Conservation (phyloP, 1,139 yeast genomes). For the Yarrowia galli region DNA sequence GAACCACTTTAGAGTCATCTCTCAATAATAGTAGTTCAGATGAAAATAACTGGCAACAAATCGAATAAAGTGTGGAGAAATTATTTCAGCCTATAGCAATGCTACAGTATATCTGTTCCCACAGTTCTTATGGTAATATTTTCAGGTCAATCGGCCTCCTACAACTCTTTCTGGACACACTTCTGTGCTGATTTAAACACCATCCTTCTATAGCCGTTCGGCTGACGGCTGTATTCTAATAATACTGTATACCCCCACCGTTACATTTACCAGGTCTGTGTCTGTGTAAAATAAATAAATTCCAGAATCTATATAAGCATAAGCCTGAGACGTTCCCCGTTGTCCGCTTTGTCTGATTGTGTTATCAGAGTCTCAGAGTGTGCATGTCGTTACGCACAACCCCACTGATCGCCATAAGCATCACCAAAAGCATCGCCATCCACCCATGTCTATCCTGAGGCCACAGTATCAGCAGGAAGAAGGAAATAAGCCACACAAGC, state of each 20-base stretch:
- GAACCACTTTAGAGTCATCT: too few species aligned
- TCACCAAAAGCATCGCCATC: too few species aligned
- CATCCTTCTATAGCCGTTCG: background rate
- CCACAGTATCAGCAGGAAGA: background rate
- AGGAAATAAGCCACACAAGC: background rate
- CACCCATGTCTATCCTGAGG: conserved; percentile 3
- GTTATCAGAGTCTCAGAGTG: background rate
- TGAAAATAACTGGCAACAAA: too few species aligned
- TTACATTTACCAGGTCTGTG: too few species aligned
- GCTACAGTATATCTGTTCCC: too few species aligned
- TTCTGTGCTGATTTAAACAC: background rate
- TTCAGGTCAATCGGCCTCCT: background rate
- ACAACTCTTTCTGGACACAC: background rate
- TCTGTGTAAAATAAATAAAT: background rate
- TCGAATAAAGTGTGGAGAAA: too few species aligned
- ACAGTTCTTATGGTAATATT: too few species aligned
- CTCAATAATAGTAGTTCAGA: too few species aligned
- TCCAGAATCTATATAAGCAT: background rate
- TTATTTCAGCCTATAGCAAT: too few species aligned
- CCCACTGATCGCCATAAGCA: background rate
- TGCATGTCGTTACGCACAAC: background rate
- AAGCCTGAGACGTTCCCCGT: background rate
- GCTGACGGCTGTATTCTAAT: background rate
- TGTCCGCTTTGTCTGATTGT: background rate
- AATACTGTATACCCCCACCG: too few species aligned